Evolutionary conservation across 176 grass and related monocot genomes (phyloP).

Genomic region (Eremochloa ophiuroides): DNA sequence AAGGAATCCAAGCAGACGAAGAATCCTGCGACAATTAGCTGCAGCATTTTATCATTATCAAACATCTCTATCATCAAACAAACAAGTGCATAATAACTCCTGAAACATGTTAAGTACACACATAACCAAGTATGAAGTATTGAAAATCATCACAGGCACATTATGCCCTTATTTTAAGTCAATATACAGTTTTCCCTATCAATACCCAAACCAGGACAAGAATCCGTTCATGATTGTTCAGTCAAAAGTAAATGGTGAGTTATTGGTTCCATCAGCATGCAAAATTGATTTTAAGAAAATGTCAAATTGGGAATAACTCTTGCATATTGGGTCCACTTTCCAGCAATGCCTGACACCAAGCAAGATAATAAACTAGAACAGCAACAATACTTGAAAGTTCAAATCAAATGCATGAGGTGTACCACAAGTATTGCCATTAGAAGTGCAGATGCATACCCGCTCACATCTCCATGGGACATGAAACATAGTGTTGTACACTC

Average conservation of each 20-base stretch:
- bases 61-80: constrained; percentile 28
- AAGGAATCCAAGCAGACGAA: constrained; percentile 96
- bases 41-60: constrained; percentile 69
- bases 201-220: neutral
- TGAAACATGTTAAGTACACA: neutral
- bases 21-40: constrained; percentile 86
- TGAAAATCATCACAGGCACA: neutral
- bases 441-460: constrained; percentile 63
- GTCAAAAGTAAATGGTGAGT: neutral
- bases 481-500: constrained; percentile 99
- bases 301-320: neutral
- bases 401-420: neutral
- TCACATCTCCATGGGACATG: constrained; percentile 99
- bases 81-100: neutral
- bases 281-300: neutral
- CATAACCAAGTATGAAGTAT: neutral
- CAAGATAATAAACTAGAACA: neutral
- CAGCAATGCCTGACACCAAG: constrained; percentile 1
- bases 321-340: neutral
- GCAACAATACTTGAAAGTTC: neutral
- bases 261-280: constrained; percentile 4
- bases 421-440: neutral
- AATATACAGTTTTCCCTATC: neutral
- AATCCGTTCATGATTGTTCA: neutral
- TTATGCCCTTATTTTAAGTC: neutral